Evolutionary conservation across 2,329 filamentous ascomycete genomes (phyloP), one percentile per base, ranked within the genome.

Genomic region (Talaromyces pinophilus): DNA sequence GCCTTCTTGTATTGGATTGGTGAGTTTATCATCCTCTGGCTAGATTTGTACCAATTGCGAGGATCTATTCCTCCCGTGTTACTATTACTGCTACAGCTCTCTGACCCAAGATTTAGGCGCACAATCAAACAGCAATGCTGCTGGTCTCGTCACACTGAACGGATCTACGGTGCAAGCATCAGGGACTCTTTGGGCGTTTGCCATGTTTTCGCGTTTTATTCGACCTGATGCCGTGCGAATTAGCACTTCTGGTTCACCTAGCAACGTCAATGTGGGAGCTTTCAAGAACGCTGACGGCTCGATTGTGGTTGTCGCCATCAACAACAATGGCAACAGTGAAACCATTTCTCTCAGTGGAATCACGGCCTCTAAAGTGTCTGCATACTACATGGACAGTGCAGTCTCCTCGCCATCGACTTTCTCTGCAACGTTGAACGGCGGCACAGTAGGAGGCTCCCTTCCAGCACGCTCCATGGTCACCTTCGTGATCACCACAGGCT

Each of bases 1-100:
- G 63, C 63, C 17, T 65, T 48, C 44, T 52, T 65, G 22, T 60
- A 65, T 17, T 65, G 63, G 63, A 52, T 52, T 52, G 48, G 48
- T 52, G 13, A 52, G 48, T 52, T 52, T 15, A 25, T 22, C 19
- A 48, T 48, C 19, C 8, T 19, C 17, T 44, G 17, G 5, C 40
- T 6, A 42, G 17, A 44, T n/a, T n/a, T 44, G 17, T 15, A 42
- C 40, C 15, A n/a, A 42, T 17, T 42, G 3, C 40, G 17, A 42
- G 15, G 40, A 42, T 17, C 2, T 17, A 1, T 15, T n/a, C n/a
- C 40, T 2, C 6, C 40, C 15, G 15, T 44, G 5, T 46, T n/a
- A 22, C 13, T 15, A 28, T 50, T 30, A 30, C 48, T 52, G 25
- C 48, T n/a, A 52, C 25, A n/a, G 25, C 15, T 54, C 11, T n/a